Percentiles rank a stretch among this genome's conserved stretches.
Conservation (phyloP, 768 basidiomycete species). For the Tubosaeta brunneosetosa region DNA sequence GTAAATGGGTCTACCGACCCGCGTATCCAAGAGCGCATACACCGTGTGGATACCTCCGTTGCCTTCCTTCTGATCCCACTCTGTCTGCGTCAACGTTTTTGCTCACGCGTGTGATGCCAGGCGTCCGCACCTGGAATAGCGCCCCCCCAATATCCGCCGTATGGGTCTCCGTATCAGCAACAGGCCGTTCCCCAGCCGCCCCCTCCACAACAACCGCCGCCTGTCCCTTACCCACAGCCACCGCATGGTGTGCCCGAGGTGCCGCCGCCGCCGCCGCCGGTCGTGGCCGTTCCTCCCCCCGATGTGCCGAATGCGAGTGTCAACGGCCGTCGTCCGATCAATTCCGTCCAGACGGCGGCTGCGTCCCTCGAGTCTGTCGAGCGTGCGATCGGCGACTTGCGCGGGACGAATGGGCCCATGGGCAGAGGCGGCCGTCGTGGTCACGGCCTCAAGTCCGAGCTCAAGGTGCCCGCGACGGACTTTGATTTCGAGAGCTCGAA, state of each 20-base stretch:
- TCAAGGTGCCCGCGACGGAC: constrained; percentile 67
- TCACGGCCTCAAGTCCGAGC: constrained; percentile 32
- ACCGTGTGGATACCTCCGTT: constrained; percentile 53
- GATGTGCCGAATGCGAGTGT: constrained; percentile 24
- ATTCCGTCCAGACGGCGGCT: constrained; percentile 64
- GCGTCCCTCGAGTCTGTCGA: constrained; percentile 73
- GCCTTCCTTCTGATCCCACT: constrained; percentile 51
- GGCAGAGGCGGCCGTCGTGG: constrained; percentile 39
- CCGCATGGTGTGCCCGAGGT: constrained; percentile 25
- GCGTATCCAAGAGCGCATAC: constrained; percentile 43
- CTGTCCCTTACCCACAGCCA: constrained; percentile 26
- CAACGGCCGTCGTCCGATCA: constrained; percentile 33
- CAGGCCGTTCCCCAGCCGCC: constrained; percentile 30
- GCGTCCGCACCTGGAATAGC: constrained; percentile 44
- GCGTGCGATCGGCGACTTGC: constrained; percentile 49
- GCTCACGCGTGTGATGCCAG: constrained; percentile 27
- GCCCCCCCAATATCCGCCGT: constrained; percentile 28
- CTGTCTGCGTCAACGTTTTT: not conserved
- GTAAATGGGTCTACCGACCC: constrained; percentile 35
- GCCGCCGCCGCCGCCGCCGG: constrained; percentile 18
- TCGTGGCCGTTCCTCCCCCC: constrained; percentile 14
- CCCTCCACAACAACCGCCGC: constrained; percentile 28
- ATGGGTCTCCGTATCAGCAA: constrained; percentile 29
- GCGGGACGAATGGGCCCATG: constrained; percentile 33
- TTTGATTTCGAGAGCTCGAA: constrained; percentile 81